Conservation (phyloP, 139 green algal genomes). For the Picochlorum sp. region DNA sequence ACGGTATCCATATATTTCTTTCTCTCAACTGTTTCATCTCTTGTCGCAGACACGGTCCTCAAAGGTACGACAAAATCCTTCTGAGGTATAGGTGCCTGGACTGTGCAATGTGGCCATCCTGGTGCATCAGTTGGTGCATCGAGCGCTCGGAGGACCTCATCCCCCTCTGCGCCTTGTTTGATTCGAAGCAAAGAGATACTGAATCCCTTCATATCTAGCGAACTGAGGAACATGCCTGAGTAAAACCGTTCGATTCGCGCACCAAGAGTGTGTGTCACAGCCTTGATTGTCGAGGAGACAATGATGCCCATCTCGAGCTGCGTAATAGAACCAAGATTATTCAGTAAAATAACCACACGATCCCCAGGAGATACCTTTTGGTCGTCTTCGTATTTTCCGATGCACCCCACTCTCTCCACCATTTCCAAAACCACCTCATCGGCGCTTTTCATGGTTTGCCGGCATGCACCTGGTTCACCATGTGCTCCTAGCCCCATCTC, state of each 20-base stretch:
- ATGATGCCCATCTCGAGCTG: constrained; percentile 58
- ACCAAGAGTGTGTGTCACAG: constrained; percentile 10
- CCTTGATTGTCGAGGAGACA: constrained; percentile 22
- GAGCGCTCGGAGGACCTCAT: constrained; percentile 23
- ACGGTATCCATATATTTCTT: background rate
- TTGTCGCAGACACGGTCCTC: background rate
- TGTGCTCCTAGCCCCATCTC: constrained; percentile 88
- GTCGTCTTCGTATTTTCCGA: constrained; percentile 3
- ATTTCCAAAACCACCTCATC: constrained; percentile 36
- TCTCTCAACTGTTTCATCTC: background rate
- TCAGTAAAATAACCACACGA: constrained; percentile 20
- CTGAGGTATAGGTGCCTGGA: constrained; percentile 8
- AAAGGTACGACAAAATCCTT: background rate
- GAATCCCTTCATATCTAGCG: constrained; percentile 67
- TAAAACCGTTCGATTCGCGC: constrained; percentile 35
- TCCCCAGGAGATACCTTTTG: constrained; percentile 19
- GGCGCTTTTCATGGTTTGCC: background rate
- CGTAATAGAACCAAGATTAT: constrained; percentile 56
- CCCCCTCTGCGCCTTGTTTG: background rate
- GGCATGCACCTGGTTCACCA: constrained; percentile 63
- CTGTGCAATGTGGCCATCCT: constrained; percentile 6
- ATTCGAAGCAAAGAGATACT: constrained; percentile 34
- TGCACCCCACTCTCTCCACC: constrained; percentile 26
- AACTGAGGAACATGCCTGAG: constrained; percentile 68
- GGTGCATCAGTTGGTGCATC: constrained; percentile 38